Evolutionary conservation across 257 asterid species (phyloP).

Genomic region (Nemophila menziesii): DNA sequence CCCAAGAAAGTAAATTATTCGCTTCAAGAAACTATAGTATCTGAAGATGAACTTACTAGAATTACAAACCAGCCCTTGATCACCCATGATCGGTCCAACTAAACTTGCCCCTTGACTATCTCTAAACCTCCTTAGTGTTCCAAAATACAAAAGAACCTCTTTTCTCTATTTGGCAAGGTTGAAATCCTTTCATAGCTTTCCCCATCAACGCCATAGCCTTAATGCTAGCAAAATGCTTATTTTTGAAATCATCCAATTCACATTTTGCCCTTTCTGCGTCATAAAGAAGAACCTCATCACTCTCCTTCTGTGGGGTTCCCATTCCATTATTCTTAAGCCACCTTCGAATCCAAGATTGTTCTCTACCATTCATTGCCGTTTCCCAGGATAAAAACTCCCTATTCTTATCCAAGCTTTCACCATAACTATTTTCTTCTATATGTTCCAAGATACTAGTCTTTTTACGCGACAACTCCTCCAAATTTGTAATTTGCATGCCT

Average conservation of each 20-base stretch:
- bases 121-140: constrained; percentile 35
- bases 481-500: constrained; percentile 29
- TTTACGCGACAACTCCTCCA: constrained; percentile 19
- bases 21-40: too few relatives aligned
- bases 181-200: constrained; percentile 44
- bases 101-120: neutral
- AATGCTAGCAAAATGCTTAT: constrained; percentile 69
- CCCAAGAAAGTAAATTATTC: neutral
- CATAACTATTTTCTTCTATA: constrained; percentile 11
- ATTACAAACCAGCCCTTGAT: constrained; percentile 1
- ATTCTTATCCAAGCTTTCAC: constrained; percentile 17
- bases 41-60: neutral
- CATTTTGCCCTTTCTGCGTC: constrained; percentile 36
- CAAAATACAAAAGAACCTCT: constrained; percentile 53
- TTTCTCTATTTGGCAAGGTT: constrained; percentile 35
- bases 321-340: constrained; percentile 30
- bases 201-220: constrained; percentile 82
- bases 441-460: constrained; percentile 21
- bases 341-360: constrained; percentile 62
- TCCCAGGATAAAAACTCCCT: constrained; percentile 11
- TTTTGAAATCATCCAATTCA: constrained; percentile 27
- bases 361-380: constrained; percentile 12
- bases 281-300: constrained; percentile 24
- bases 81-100: neutral
- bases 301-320: constrained; percentile 13